Evolutionary conservation across 768 basidiomycete species (phyloP).

Genomic region (Tulasnella sp.): DNA sequence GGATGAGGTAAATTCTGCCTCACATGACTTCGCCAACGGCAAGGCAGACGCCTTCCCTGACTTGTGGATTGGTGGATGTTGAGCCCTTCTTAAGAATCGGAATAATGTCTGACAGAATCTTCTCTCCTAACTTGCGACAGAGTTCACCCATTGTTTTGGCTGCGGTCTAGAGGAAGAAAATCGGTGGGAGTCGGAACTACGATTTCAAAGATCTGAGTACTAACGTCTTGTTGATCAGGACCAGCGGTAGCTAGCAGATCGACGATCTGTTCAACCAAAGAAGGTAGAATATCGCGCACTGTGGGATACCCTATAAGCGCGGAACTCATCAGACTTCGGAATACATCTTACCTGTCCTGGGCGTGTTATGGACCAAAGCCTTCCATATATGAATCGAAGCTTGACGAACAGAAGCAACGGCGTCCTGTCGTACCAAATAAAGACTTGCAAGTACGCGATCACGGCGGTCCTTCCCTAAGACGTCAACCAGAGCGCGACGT

Average conservation of each 20-base stretch:
- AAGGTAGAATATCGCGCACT: constrained; percentile 84
- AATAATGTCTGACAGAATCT: constrained; percentile 72
- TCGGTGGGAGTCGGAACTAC: background rate
- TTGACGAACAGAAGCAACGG: constrained; percentile 77
- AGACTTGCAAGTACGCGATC: constrained; percentile 84
- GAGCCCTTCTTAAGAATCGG: constrained; percentile 50
- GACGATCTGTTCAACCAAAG: constrained; percentile 68
- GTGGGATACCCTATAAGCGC: constrained; percentile 15
- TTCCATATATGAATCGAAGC: constrained; percentile 96
- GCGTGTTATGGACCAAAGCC: constrained; percentile 89
- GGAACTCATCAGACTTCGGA: background rate
- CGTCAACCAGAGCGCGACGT: constrained; percentile 71
- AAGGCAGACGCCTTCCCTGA: constrained; percentile 73
- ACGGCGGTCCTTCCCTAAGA: constrained; percentile 75
- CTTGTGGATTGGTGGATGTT: constrained; percentile 50
- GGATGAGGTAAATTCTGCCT: constrained; percentile 21
- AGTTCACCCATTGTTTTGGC: constrained; percentile 74
- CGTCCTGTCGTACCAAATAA: constrained; percentile 88
- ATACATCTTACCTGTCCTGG: constrained; percentile 56
- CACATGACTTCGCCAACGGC: constrained; percentile 83
- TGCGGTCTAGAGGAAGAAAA: constrained; percentile 49
- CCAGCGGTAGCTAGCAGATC: constrained; percentile 64
- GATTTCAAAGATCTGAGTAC: constrained; percentile 4
- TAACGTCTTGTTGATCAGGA: constrained; percentile 80
- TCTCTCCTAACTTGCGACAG: constrained; percentile 92